Base-by-base conservation (phyloP, 1,284 basidiomycete species). In the Trichosporon ovoides region DNA sequence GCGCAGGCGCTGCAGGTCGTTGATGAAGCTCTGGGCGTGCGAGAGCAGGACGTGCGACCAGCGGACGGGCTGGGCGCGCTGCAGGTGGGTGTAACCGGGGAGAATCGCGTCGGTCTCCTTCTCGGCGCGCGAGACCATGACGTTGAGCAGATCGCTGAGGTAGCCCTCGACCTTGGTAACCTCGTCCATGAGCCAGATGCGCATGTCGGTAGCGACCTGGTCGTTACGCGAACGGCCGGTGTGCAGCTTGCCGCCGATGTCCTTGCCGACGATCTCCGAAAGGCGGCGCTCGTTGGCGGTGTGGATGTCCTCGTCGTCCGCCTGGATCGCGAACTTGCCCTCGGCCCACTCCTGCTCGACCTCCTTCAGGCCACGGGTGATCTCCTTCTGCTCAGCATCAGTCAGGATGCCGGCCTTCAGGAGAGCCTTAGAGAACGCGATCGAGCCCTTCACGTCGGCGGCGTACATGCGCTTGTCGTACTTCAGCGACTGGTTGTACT, bases 231-330 rank as follows among this genome's bases (percentile, higher is more conserved):
- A 94, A 58, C 95, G 85, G 37, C 95, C 96, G 0, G 96, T 98
- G 76, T 98, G 95, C 40, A 97, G 81, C 77, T 95, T 96, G 9
- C 92, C 92, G 20, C 89, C 90, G 11, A 94, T 83, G 54, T 77
- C 77, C 19, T 87, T 81, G 0, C 95, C 95, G 59, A 98, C 91
- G 60, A 98, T 79, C 80, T 98, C 95, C 65, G 87, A 91, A 66
- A 98, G 78, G 33, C 95, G 84, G 55, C 96, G 87, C 77, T 98
- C 95, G 72, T 98, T 98, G 58, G 96, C 96, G n/a, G 95, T 98
- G 77, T 98, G 95, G 61, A 98, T 98, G 72, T 98, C 95, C 72
- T 98, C 95, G 72, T 98, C 95, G 67, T 95, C 92, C 14, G 84
- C 80, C 61, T 86, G 80, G 43, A 85, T 78, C 61, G 80, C 71